Conservation (phyloP, 2,329 filamentous ascomycete genomes). For the Nigrograna mackinnonii region DNA sequence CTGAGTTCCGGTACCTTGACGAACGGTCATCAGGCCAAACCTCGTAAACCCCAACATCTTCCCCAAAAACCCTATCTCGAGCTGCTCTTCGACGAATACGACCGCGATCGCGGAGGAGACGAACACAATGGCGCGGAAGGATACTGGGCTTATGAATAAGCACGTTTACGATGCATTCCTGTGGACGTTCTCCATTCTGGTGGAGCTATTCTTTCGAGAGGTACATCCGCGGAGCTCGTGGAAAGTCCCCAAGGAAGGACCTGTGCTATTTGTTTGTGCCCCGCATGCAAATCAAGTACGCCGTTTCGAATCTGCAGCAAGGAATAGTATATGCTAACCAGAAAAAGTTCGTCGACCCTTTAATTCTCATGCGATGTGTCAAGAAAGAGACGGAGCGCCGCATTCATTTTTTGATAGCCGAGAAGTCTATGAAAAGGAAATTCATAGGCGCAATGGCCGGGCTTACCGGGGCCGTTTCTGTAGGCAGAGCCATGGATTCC, state of each 20-base stretch:
- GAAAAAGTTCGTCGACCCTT: conserved; percentile 84
- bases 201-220: conserved; percentile 97
- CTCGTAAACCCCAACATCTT: not conserved
- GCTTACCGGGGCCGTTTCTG: conserved; percentile 87
- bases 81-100: too few relatives aligned
- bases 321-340: conserved; percentile 9
- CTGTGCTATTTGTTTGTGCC: conserved; percentile 92
- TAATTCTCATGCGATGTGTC: conserved; percentile 89
- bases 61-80: not conserved
- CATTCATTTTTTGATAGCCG: conserved; percentile 89
- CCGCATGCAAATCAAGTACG: conserved; percentile 79
- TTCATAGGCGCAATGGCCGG: conserved; percentile 89
- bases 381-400: conserved; percentile 85
- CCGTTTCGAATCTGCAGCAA: not conserved
- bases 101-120: too few relatives aligned
- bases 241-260: conserved; percentile 87
- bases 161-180: conserved; percentile 79
- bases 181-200: conserved; percentile 77
- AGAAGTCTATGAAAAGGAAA: conserved; percentile 87
- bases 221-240: conserved; percentile 93
- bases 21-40: not conserved
- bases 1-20: too few relatives aligned
- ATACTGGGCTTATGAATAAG: conserved; percentile 62
- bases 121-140: conserved; percentile 32
- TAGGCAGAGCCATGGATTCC: conserved; percentile 86